Percentiles rank a stretch among this genome's conserved stretches.
Conservation (phyloP, 2,329 filamentous ascomycete genomes). For the Cercospora beticola region DNA sequence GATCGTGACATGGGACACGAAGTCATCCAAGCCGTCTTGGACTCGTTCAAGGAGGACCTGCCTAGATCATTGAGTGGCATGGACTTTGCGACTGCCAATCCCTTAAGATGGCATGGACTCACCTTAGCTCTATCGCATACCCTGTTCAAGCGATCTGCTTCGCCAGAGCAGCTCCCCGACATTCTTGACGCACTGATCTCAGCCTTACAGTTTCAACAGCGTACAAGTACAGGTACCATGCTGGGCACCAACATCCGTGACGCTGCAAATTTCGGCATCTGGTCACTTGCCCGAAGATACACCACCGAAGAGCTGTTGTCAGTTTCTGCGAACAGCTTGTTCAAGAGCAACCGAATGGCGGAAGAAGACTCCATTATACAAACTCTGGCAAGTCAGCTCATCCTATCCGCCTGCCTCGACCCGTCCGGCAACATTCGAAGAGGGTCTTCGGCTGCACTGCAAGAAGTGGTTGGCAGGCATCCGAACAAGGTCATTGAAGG, state of each 20-base stretch:
- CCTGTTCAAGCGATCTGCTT: constrained; percentile 79
- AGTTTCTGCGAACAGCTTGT: constrained; percentile 47
- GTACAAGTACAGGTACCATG: constrained; percentile 78
- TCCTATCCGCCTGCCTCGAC: constrained; percentile 80
- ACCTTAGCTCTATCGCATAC: constrained; percentile 85
- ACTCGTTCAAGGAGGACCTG: constrained; percentile 63
- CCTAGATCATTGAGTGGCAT: constrained; percentile 47
- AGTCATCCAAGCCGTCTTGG: constrained; percentile 82
- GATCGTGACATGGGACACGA: constrained; percentile 78
- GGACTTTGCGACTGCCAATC: constrained; percentile 73
- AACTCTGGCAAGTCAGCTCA: constrained; percentile 74
- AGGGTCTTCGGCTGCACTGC: constrained; percentile 87
- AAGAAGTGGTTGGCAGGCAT: constrained; percentile 90
- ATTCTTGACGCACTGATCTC: constrained; percentile 76
- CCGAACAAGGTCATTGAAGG: constrained; percentile 79
- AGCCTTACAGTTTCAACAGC: constrained; percentile 84
- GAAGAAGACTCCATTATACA: constrained; percentile 48
- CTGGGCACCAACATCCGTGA: constrained; percentile 89
- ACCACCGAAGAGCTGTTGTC: constrained; percentile 71
- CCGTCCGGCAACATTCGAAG: constrained; percentile 90
- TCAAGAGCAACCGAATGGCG: constrained; percentile 8
- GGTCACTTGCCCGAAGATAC: constrained; percentile 87
- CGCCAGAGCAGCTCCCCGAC: constrained; percentile 65
- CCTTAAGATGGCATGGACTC: constrained; percentile 87
- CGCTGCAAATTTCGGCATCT: constrained; percentile 93